Evolutionary conservation across 441 rosid species (phyloP), one percentile per base, ranked within the genome.

Genomic region (Omphalea diandra): DNA sequence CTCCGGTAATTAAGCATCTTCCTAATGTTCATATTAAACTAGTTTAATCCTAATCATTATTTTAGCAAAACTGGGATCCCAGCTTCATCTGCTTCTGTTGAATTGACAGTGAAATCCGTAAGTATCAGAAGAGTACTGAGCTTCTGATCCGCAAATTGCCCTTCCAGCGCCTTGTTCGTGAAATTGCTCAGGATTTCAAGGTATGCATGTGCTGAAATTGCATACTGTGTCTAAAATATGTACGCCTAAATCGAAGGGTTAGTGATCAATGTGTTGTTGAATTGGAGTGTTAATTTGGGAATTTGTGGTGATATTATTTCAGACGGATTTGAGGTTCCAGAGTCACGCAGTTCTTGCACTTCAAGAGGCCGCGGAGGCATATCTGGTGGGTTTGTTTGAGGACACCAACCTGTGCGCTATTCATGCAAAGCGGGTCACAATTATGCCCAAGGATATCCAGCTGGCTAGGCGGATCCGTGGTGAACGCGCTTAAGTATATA

Each of bases 331-430:
- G 84, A 83, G 90, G 73, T 89, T 85, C 81, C 90, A 89, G 81
- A 88, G 93, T 71, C 93, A 86, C 38, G 91, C 90, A 0, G 91
- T 90, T 0, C 85, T 90, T 2, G 90, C 90, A 0, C 84, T 90
- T 8, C 93, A 90, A 65, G 93, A 90, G 69, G 96, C 90, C 5
- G 91, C 88, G 0, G 96, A 90, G 73, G 90, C 96, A 0, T 88
- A 88, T n/a, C 65, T 90, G 3, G 94, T 90, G 7, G 90, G 91
- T 68, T 77, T 90, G 61, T 90, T 90, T 9, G 91, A 90, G 75
- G 93, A 90, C 63, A 90, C 96, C 1, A 88, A 90, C 67, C 80
- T 89, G 0, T 89, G 90, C 20, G 90, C 93, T 0, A 87, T 86
- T 68, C 93, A 90, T 43, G 90, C 91, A 35, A 88, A 90, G 76